Evolutionary conservation across 1,284 basidiomycete genomes (phyloP), one percentile per base, ranked within the genome.

Genomic region (Puccinia sorghi): DNA sequence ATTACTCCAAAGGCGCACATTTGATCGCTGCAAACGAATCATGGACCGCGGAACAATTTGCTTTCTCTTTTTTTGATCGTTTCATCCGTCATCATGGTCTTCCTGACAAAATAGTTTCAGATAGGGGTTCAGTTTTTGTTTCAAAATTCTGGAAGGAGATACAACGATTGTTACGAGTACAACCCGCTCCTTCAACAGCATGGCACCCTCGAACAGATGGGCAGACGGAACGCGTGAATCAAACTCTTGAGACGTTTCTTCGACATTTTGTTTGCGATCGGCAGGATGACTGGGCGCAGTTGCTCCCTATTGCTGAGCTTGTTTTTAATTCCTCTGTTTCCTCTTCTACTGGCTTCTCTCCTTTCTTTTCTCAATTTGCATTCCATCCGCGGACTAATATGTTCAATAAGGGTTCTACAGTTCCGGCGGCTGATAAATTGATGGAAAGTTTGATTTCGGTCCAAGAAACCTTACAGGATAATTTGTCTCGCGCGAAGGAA

Each of bases 291-390:
- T n/a, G n/a, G n/a, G n/a, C n/a, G n/a, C n/a, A n/a, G n/a, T n/a
- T n/a, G n/a, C n/a, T n/a, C n/a, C n/a, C n/a, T n/a, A n/a, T n/a
- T n/a, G n/a, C n/a, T n/a, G n/a, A n/a, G n/a, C n/a, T n/a, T n/a
- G n/a, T n/a, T n/a, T n/a, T n/a, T n/a, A n/a, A n/a, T n/a, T n/a
- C n/a, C n/a, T n/a, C n/a, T n/a, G n/a, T 80, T 0, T 83, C 85
- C 27, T 11, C 80, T 0, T 80, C 84, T 0, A 86, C 83, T n/a
- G 39, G 76, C 15, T 72, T 66, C 9, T 83, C 86, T 0, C 87
- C 87, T 0, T 88, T 88, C 83, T 85, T 82, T 56, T 84, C 85
- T 43, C 85, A 85, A 71, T 81, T 83, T 25, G 86, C 84, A 12
- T 86, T 83, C 63, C 80, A 85, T 63, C 86, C 86, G 11, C 9